Evolutionary conservation across 805 yeast species (phyloP), one percentile per base, ranked within the genome.

Genomic region (Ogataea neopini): DNA sequence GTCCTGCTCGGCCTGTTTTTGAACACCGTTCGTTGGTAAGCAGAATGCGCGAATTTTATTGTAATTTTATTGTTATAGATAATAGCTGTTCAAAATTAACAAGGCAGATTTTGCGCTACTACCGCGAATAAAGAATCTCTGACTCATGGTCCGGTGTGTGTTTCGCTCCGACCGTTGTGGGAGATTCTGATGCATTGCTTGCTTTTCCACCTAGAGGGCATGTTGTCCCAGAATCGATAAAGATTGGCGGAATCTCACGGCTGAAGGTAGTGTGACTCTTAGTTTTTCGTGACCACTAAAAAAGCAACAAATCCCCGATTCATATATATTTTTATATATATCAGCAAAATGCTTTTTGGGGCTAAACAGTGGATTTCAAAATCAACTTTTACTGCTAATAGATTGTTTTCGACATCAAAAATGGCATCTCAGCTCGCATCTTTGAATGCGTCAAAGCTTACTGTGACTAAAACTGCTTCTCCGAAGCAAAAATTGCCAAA

Each of bases 401-500:
- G 46, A 19, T 14, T 35, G 34, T 36, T 43, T 35, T 43, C 45
- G 14, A 38, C 35, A 34, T 18, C 37, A 14, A 57, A 58, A 54
- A 59, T 59, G 63, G 50, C 63, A 2, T 49, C 59, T 13, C 48
- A 53, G 37, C 44, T 52, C 14, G 51, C 81, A 17, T 72, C 74
- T 18, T 63, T 84, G 43, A 85, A 83, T 50, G 73, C 86, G 9
- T 68, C 83, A 11, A 77, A 76, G 57, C 66, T 86, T 42, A 63
- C 61, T 47, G 66, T 86, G 56, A 69, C 71, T n/a, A 69, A 69
- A 47, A 74, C 75, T 15, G 47, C 69, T 2, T 47, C 65, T 18
- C 88, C 86, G 53, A 81, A 83, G 60, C 54, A 61, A 9, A 79
- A 78, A 44, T 70, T 78, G 39, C 79, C 88, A 49, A 78, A 83